Conservation (phyloP, 768 basidiomycete species). For the Scleroderma citrinum region DNA sequence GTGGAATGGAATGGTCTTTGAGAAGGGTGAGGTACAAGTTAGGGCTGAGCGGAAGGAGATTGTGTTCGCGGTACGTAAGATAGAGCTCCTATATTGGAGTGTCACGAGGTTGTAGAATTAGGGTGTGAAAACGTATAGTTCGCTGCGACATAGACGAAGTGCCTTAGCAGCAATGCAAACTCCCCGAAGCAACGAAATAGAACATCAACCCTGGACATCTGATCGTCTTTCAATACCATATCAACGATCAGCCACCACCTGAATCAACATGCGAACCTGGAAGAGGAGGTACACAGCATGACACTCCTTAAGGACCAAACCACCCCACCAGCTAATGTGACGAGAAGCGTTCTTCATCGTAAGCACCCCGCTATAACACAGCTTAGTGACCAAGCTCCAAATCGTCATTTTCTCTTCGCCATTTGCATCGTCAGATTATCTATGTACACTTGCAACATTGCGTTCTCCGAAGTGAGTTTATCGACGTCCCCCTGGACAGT, state of each 20-base stretch:
- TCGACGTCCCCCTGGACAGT: slow-evolving; percentile 74
- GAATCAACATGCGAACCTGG: no score
- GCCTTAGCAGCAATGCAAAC: not conserved
- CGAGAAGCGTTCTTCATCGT: no score
- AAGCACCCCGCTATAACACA: no score
- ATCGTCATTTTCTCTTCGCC: slow-evolving; percentile 61
- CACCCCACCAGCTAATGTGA: no score
- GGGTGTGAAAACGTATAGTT: no score
- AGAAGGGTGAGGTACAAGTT: slow-evolving; percentile 26
- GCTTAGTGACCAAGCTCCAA: not conserved
- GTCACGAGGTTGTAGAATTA: not conserved
- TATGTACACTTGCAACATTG: slow-evolving; percentile 83
- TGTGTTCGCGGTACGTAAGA: not conserved
- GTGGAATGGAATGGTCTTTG: slow-evolving; percentile 34
- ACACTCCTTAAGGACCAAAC: no score
- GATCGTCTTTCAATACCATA: no score
- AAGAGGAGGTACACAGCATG: no score
- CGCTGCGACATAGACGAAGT: not conserved
- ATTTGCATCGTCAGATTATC: slow-evolving; percentile 86
- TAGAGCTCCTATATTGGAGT: not conserved
- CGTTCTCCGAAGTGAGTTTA: slow-evolving; percentile 72
- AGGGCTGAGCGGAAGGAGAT: slow-evolving; percentile 11
- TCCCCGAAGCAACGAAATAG: not conserved
- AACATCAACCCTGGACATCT: no score
- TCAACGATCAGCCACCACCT: no score